Percentiles rank a stretch among this genome's conserved stretches.
Conservation (phyloP, 2,329 filamentous ascomycete species). For the Phoma sp. region DNA sequence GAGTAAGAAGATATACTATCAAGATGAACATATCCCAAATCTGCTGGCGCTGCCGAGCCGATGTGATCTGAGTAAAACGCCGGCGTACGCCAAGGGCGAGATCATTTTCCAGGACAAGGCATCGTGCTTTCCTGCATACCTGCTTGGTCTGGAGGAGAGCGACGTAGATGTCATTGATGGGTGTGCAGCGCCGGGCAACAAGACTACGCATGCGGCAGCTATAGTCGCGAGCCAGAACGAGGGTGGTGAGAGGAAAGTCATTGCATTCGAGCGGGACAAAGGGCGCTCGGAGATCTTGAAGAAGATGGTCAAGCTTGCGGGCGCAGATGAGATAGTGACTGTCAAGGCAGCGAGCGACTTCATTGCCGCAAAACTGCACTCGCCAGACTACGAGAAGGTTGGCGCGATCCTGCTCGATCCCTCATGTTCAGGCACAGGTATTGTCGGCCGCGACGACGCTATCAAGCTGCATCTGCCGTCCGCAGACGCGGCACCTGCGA, state of each 20-base stretch:
- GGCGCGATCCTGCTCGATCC: conserved; percentile 85
- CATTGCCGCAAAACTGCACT: conserved; percentile 71
- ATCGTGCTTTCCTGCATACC: conserved; percentile 92
- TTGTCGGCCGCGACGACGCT: conserved; percentile 85
- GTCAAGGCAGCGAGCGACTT: conserved; percentile 83
- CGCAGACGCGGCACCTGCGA: neutral
- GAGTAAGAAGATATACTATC: conserved; percentile 61
- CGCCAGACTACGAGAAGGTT: conserved; percentile 70
- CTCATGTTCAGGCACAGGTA: conserved; percentile 94
- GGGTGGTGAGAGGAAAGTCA: conserved; percentile 58
- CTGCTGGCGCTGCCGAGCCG: conserved; percentile 78
- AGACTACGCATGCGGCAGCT: conserved; percentile 90
- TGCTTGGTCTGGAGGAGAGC: conserved; percentile 71
- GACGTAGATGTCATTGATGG: conserved; percentile 87
- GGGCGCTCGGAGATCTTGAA: conserved; percentile 74
- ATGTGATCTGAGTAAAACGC: conserved; percentile 72
- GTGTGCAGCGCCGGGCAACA: conserved; percentile 94
- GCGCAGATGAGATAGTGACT: conserved; percentile 68
- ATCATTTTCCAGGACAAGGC: conserved; percentile 96
- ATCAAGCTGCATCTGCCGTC: conserved; percentile 64
- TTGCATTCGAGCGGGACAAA: conserved; percentile 80
- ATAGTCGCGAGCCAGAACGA: conserved; percentile 61
- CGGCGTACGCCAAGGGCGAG: conserved; percentile 75
- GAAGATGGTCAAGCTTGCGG: conserved; percentile 83
- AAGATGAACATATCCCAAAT: conserved; percentile 84